These are phyloP conservation scores for Schizophyllum amplum DNA, from an alignment of 1,284 basidiomycete genomes.

Conservation along the genomic window DNA sequence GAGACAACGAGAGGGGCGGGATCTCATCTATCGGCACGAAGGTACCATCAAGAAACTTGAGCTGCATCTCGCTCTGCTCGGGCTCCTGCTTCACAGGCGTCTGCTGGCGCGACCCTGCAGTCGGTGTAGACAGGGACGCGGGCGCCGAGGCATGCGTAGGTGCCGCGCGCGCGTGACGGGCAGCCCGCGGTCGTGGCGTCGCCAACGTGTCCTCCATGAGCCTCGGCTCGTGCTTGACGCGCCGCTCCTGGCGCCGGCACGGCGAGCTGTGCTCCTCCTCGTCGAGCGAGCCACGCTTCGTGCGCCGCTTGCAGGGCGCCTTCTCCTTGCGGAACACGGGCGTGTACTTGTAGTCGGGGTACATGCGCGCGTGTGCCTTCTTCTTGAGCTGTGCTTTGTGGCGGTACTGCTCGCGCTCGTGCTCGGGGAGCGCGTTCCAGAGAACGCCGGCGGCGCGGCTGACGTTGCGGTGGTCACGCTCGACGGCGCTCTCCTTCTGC, in stretches of 20 bases:
- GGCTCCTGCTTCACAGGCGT: too few relatives aligned
- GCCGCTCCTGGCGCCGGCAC: too few relatives aligned
- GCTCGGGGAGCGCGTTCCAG: conserved; percentile 42
- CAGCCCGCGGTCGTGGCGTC: too few relatives aligned
- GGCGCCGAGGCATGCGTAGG: not conserved
- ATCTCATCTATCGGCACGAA: conserved; percentile 33
- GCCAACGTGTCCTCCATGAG: too few relatives aligned
- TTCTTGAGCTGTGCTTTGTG: conserved; percentile 51
- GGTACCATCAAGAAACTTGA: too few relatives aligned
- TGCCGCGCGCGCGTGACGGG: too few relatives aligned
- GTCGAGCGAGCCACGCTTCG: too few relatives aligned
- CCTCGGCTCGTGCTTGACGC: too few relatives aligned
- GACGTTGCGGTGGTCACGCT: conserved; percentile 51
- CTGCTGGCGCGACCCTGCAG: too few relatives aligned
- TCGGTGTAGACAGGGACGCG: conserved; percentile 4
- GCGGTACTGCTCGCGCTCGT: conserved; percentile 41
- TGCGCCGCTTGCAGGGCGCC: conserved; percentile 27
- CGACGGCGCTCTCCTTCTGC: conserved; percentile 33
- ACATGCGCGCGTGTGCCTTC: conserved; percentile 40
- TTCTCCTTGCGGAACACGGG: conserved; percentile 36
- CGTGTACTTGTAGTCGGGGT: conserved; percentile 50
- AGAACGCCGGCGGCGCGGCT: conserved; percentile 44
- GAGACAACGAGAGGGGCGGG: conserved; percentile 20
- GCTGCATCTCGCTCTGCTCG: too few relatives aligned
- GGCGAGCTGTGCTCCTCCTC: too few relatives aligned